Conservation (phyloP, 495 filamentous ascomycete species). For the Penicillium paxilli region DNA sequence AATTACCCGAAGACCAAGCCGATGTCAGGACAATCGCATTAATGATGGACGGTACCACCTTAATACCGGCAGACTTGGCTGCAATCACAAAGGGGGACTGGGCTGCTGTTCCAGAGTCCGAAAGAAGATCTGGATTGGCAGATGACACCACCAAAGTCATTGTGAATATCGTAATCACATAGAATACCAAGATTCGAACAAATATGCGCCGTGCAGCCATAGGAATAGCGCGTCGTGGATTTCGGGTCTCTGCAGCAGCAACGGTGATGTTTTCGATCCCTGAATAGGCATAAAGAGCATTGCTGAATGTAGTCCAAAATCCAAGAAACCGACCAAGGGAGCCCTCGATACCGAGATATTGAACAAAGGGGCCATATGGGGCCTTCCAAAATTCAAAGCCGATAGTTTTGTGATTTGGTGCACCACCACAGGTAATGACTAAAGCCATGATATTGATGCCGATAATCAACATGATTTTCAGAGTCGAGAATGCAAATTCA, state of each 20-base stretch:
- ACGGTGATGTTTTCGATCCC: constrained; percentile 53
- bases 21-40: constrained; percentile 49
- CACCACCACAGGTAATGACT: constrained; percentile 31
- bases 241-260: constrained; percentile 44
- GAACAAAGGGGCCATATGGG: constrained; percentile 23
- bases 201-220: constrained; percentile 42
- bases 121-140: constrained; percentile 46
- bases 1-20: constrained; percentile 45
- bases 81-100: constrained; percentile 59
- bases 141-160: constrained; percentile 48
- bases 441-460: constrained; percentile 51
- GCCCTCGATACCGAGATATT: constrained; percentile 18
- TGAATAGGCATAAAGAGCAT: constrained; percentile 56
- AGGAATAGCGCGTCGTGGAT: constrained; percentile 38
- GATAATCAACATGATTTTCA: constrained; percentile 48
- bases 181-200: constrained; percentile 41
- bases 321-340: constrained; percentile 37
- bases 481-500: constrained; percentile 43
- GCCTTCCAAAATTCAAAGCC: constrained; percentile 24
- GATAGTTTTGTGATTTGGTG: constrained; percentile 16
- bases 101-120: constrained; percentile 27
- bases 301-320: constrained; percentile 56
- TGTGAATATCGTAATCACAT: constrained; percentile 41
- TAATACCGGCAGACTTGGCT: constrained; percentile 33
- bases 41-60: constrained; percentile 48